A percentile compares a stretch with the other conserved stretches of the same genome.
Evolutionary conservation across 805 yeast species (phyloP).

Genomic region (Cyberlindnera euphorbiae): DNA sequence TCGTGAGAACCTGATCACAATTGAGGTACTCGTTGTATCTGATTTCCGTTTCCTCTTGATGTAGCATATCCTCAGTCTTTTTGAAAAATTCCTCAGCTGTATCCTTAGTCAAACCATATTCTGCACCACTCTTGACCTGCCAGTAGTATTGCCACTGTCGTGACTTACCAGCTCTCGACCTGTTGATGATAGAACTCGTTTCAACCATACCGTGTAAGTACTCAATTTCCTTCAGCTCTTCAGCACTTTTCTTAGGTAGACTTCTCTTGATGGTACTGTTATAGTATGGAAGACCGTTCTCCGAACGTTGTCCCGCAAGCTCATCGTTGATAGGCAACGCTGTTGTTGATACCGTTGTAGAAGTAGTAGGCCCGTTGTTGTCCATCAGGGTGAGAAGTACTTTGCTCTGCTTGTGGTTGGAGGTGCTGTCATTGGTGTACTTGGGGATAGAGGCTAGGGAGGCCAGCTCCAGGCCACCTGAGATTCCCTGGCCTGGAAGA

Average conservation of each 20-base stretch:
- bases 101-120: conserved; percentile 28
- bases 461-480: conserved; percentile 25
- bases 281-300: conserved; percentile 42
- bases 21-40: conserved; percentile 35
- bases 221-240: conserved; percentile 42
- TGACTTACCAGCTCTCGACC: conserved; percentile 36
- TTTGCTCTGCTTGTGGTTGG: conserved; percentile 10
- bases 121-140: conserved; percentile 38
- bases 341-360: conserved; percentile 9
- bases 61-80: conserved; percentile 29
- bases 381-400: conserved; percentile 14
- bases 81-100: conserved; percentile 23
- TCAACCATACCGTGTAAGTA: conserved; percentile 45
- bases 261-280: conserved; percentile 24
- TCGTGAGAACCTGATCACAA: conserved; percentile 39
- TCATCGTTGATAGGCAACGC: conserved; percentile 16
- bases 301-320: conserved; percentile 23
- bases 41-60: conserved; percentile 26
- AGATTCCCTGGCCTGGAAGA: conserved; percentile 28
- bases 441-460: conserved; percentile 21
- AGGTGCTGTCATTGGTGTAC: conserved; percentile 16
- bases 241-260: conserved; percentile 28
- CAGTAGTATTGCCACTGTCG: conserved; percentile 47
- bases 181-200: conserved; percentile 39
- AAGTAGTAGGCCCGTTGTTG: conserved; percentile 1